A percentile compares a stretch with the other conserved stretches of the same genome.
Conservation (phyloP, 2,329 filamentous ascomycete species). For the Celoporthe dispersa region DNA sequence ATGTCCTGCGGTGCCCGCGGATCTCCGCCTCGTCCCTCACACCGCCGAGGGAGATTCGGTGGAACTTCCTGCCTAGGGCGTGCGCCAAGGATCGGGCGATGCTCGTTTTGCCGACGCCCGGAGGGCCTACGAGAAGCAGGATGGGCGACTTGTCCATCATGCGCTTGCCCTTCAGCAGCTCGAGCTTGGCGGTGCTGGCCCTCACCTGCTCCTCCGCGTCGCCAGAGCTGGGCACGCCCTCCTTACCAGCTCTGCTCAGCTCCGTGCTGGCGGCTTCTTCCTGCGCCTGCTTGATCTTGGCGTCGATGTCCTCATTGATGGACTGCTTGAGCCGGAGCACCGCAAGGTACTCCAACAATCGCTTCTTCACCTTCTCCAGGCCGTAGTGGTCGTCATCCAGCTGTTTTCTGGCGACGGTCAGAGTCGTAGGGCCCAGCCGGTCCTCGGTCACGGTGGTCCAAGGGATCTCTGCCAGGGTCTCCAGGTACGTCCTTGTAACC, state of each 20-base stretch:
- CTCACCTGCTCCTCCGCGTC: constrained; percentile 42
- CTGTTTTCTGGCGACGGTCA: constrained; percentile 81
- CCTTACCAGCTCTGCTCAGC: constrained; percentile 41
- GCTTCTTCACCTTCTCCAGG: constrained; percentile 95
- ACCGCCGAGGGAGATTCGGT: constrained; percentile 93
- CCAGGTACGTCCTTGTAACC: constrained; percentile 89
- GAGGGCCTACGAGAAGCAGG: constrained; percentile 87
- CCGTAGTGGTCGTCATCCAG: constrained; percentile 97
- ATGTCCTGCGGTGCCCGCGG: constrained; percentile 89
- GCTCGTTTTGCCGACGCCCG: constrained; percentile 95
- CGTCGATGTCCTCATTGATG: constrained; percentile 81
- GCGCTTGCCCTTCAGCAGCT: constrained; percentile 77
- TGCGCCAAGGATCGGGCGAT: constrained; percentile 91
- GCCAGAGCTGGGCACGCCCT: constrained; percentile 1
- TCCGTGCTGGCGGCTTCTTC: constrained; percentile 56
- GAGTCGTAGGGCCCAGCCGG: constrained; percentile 78
- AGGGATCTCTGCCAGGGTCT: constrained; percentile 91
- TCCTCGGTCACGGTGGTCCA: constrained; percentile 88
- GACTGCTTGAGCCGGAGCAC: constrained; percentile 95
- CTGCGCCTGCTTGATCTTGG: constrained; percentile 72
- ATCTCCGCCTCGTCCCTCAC: constrained; percentile 98
- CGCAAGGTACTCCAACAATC: constrained; percentile 90
- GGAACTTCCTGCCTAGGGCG: constrained; percentile 91
- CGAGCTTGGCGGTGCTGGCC: constrained; percentile 65
- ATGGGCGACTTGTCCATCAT: constrained; percentile 97